A percentile compares a stretch with the other conserved stretches of the same genome.
These are phyloP conservation scores for Yamadazyma olivae DNA, from an alignment of 805 yeast genomes.

Conservation along the genomic window DNA sequence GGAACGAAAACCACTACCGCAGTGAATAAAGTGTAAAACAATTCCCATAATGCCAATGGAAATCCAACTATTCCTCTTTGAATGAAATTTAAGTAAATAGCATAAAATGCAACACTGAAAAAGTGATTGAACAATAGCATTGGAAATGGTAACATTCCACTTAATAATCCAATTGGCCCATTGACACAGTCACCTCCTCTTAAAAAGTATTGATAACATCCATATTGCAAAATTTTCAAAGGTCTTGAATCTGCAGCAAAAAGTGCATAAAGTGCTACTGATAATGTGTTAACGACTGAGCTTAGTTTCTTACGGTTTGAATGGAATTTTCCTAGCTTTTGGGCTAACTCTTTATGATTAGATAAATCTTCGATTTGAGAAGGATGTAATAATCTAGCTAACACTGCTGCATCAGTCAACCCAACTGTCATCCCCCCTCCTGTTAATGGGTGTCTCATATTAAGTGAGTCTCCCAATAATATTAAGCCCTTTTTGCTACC, in stretches of 20 bases:
- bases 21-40: conserved; percentile 63
- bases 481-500: conserved; percentile 65
- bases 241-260: conserved; percentile 81
- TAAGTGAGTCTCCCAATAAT: conserved; percentile 87
- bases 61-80: conserved; percentile 63
- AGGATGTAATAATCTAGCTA: conserved; percentile 62
- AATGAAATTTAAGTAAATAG: conserved; percentile 65
- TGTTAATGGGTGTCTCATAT: conserved; percentile 97
- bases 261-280: conserved; percentile 84
- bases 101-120: conserved; percentile 84
- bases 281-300: conserved; percentile 83
- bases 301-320: conserved; percentile 73
- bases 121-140: conserved; percentile 76
- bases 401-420: conserved; percentile 72
- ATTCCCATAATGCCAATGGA: conserved; percentile 70
- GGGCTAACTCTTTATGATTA: conserved; percentile 55
- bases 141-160: conserved; percentile 81
- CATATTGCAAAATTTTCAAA: conserved; percentile 70
- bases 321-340: conserved; percentile 66
- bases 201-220: conserved; percentile 84
- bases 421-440: conserved; percentile 99
- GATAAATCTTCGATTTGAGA: conserved; percentile 49
- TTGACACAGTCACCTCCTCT: conserved; percentile 77
- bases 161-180: conserved; percentile 78
- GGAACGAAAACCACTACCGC: conserved; percentile 83